phyloP scores from a whole-genome alignment of 768 basidiomycete species.

The Hygrophoropsis aurantiaca region DNA sequence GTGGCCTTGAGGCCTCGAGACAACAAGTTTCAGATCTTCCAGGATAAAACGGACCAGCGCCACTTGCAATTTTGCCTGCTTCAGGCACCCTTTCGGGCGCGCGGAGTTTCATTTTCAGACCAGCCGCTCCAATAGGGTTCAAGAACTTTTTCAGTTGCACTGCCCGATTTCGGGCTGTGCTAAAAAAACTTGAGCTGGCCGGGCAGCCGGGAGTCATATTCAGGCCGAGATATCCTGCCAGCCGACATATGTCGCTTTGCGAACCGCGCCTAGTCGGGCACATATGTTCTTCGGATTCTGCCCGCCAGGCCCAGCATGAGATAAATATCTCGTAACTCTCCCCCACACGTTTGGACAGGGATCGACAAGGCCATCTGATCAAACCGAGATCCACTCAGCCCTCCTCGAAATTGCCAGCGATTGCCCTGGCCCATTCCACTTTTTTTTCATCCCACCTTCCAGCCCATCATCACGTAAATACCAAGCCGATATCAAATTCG shows the following conservation, averaged over 20 bases:
- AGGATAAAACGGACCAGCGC: constrained; percentile 2
- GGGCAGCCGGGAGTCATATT: too few relatives aligned
- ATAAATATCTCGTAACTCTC: too few relatives aligned
- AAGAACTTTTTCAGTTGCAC: constrained; percentile 15
- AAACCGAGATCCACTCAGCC: too few relatives aligned
- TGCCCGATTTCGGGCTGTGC: constrained; percentile 14
- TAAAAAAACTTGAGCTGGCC: constrained; percentile 12
- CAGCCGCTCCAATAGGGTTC: constrained; percentile 19
- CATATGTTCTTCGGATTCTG: too few relatives aligned
- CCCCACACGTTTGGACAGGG: too few relatives aligned
- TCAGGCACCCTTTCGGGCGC: constrained; percentile 21
- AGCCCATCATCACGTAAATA: constrained; percentile 5
- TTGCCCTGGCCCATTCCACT: constrained; percentile 4
- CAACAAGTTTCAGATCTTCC: constrained; percentile 28
- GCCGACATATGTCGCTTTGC: not conserved
- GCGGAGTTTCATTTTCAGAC: constrained; percentile 21
- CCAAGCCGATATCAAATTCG: not conserved
- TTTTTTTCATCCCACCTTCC: constrained; percentile 1
- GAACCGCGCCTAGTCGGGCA: too few relatives aligned
- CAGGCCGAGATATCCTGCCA: too few relatives aligned
- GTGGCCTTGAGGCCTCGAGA: constrained; percentile 17
- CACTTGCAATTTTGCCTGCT: constrained; percentile 13
- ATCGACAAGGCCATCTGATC: too few relatives aligned
- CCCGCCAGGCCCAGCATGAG: too few relatives aligned
- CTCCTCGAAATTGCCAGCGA: not conserved